Base-by-base conservation (phyloP, 2,329 filamentous ascomycete species). In the Dothideomycetes sp. region DNA sequence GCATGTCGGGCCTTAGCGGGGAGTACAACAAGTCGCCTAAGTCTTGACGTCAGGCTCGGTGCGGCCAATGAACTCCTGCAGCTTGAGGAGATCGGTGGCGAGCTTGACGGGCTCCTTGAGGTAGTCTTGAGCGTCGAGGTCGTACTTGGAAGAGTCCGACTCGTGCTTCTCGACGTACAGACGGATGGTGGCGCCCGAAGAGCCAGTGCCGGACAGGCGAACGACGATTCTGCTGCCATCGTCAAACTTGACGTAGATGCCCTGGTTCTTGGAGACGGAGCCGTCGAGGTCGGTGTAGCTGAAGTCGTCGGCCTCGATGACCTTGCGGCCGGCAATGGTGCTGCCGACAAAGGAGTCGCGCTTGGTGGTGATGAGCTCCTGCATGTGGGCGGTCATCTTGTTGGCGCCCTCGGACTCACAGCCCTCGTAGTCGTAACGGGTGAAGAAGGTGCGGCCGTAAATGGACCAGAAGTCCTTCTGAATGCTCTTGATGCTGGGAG, bases 231-330 rank as follows among this genome's bases (percentile, higher is more conserved):
- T 83, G 68, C 85, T 94, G 47, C 89, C 89, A 43, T 93, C 88
- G 40, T 87, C 86, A 65, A 96, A 96, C 63, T 84, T 84, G 60
- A 88, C 84, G 59, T 84, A 98, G 52, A 98, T 79, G 49, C 91
- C 91, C 69, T 98, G 91, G 71, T 95, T 93, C 60, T 87, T 85
- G 56, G 86, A 83, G 40, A 96, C 85, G 49, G 86, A 94, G 46
- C 89, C 91, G 56, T 98, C 91, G n/a, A 98, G 79, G 58, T 98
- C 91, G 7, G 86, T 96, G 75, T 98, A 98, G 22, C 85, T 86
- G 65, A 98, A 98, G 73, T 98, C 88, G 49, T 88, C 91, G 5
- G 88, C 89, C 53, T 93, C 84, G 36, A 78, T 69, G 32, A 95
- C 86, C 56, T 86, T 94, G 60, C 83, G 84, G 48, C 84, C 85